Evolutionary conservation across 2,329 filamentous ascomycete species (phyloP).

Genomic region (Neophaeococcomyces aloes): DNA sequence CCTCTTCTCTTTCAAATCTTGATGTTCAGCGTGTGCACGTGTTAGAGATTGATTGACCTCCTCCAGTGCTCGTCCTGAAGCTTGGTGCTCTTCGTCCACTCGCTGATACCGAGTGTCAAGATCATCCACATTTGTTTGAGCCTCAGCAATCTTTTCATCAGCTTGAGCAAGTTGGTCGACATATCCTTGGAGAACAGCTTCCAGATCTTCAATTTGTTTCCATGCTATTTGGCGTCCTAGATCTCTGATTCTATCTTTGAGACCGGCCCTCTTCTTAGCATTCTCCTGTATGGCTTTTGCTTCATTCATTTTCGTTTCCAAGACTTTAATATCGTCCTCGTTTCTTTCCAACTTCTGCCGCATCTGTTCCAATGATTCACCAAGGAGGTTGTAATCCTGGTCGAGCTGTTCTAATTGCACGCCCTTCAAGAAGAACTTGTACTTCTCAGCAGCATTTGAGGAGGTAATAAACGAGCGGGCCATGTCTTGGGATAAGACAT

Average conservation of each 20-base stretch:
- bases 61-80: constrained; percentile 29
- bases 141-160: constrained; percentile 40
- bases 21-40: constrained; percentile 34
- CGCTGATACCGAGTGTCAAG: constrained; percentile 40
- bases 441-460: constrained; percentile 74
- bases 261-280: constrained; percentile 54
- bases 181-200: constrained; percentile 39
- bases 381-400: constrained; percentile 77
- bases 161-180: constrained; percentile 27
- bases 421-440: constrained; percentile 91
- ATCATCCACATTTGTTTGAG: constrained; percentile 32
- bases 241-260: constrained; percentile 51
- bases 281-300: constrained; percentile 55
- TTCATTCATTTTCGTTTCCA: constrained; percentile 50
- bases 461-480: constrained; percentile 85
- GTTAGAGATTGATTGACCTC: constrained; percentile 34
- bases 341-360: constrained; percentile 52
- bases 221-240: constrained; percentile 65
- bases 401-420: constrained; percentile 89
- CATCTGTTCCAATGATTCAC: constrained; percentile 65
- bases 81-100: constrained; percentile 12
- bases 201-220: constrained; percentile 72
- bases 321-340: constrained; percentile 50
- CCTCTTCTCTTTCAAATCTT: constrained; percentile 41
- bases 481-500: constrained; percentile 88